Evolutionary conservation across 2,329 filamentous ascomycete genomes (phyloP), one percentile per base, ranked within the genome.

Genomic region (Ceratocystis colombiana): DNA sequence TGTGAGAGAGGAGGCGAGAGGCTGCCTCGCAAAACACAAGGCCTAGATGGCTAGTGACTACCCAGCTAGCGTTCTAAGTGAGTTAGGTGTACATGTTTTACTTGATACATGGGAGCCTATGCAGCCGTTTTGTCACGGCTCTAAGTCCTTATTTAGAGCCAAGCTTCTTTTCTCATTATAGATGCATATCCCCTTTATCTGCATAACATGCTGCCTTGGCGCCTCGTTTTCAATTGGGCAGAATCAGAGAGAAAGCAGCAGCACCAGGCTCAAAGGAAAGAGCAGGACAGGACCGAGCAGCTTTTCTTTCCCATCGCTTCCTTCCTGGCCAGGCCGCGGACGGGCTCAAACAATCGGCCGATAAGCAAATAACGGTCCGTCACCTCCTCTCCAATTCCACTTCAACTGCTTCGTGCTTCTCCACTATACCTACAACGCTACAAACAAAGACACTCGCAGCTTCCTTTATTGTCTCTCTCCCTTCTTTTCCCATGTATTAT

Each of bases 361-460:
- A 57, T 57, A 57, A 57, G 20, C 53, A 57, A 57, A 28, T 15
- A 30, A 22, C 25, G 53, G 6, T 30, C 30, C 30, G 30, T 30
- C 30, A 30, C 6, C 30, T 30, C 30, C 30, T 30, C 30, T 30
- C 30, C 30, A 30, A 30, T 28, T 30, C 50, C 22, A 57, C 53
- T 57, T 28, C 20, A 15, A 30, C 53, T 57, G 53, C 44, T 45
- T 57, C 55, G 55, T 67, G 64, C 69, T 64, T 65, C 68, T 30
- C 30, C 30, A 30, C 30, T 30, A 30, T 30, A 30, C 30, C 30
- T 30, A 30, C 30, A 30, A 68, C 50, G 12, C 53, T 30, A 6
- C 25, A 57, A 28, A 41, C 20, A 20, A 44, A 30, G 3, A 62
- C 20, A 37, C 33, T 7, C 59, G 30, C 6, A 61, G n/a, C 17